Percentiles rank a stretch among this genome's conserved stretches.
Conservation (phyloP, 441 rosid genomes). For the California macrophylla region DNA sequence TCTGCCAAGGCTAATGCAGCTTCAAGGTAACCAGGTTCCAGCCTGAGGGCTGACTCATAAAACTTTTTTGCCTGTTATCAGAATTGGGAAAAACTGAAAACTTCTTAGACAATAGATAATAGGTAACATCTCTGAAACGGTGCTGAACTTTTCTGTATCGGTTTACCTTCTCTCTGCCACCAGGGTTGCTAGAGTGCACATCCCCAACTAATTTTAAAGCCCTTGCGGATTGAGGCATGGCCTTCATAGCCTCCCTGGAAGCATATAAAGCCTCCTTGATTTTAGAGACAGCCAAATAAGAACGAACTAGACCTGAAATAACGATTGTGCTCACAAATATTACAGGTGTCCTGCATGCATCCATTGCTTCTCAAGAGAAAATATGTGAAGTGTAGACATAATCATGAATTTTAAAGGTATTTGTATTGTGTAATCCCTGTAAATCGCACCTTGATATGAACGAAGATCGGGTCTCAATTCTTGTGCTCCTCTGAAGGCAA, state of each 20-base stretch:
- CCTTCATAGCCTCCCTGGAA: slow-evolving; percentile 96
- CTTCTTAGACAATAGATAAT: slow-evolving; percentile 6
- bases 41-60: slow-evolving; percentile 86
- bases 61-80: slow-evolving; percentile 75
- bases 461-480: slow-evolving; percentile 95
- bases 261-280: slow-evolving; percentile 85
- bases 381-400: neutral
- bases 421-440: slow-evolving; percentile 2
- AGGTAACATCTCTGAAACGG: neutral
- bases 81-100: slow-evolving; percentile 10
- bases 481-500: slow-evolving; percentile 84
- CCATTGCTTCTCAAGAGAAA: too few relatives aligned
- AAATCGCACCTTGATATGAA: slow-evolving; percentile 74
- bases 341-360: neutral
- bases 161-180: slow-evolving; percentile 90
- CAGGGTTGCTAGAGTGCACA: slow-evolving; percentile 75
- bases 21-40: slow-evolving; percentile 90
- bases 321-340: slow-evolving; percentile 18
- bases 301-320: slow-evolving; percentile 78
- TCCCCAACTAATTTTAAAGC: slow-evolving; percentile 92
- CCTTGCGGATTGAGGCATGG: slow-evolving; percentile 97
- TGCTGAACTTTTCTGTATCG: neutral
- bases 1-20: slow-evolving; percentile 95
- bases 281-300: slow-evolving; percentile 78
- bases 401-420: neutral